Evolutionary conservation across 805 yeast species (phyloP).

Genomic region (Teunomyces cretensis): DNA sequence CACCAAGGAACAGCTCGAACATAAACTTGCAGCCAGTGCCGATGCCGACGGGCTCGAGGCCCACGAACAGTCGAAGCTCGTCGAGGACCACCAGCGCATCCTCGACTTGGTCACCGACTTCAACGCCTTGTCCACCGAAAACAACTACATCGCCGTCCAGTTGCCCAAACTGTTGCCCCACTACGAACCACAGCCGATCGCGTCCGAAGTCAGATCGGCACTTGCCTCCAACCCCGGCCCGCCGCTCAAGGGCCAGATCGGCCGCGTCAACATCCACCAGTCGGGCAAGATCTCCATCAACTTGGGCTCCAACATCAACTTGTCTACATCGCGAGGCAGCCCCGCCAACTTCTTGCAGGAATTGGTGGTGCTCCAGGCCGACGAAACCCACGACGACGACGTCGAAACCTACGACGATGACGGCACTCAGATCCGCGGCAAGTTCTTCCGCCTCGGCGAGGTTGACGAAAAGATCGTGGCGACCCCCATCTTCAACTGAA

Average conservation of each 20-base stretch:
- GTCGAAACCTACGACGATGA: slow-evolving; percentile 26
- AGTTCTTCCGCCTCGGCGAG: slow-evolving; percentile 50
- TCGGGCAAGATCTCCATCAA: slow-evolving; percentile 80
- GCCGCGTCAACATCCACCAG: slow-evolving; percentile 71
- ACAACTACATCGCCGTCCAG: slow-evolving; percentile 43
- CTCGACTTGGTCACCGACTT: slow-evolving; percentile 26
- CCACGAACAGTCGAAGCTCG: slow-evolving; percentile 28
- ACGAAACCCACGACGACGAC: slow-evolving; percentile 17
- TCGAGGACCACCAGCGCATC: slow-evolving; percentile 32
- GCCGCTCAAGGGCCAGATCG: slow-evolving; percentile 56
- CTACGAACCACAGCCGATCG: slow-evolving; percentile 17
- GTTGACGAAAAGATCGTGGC: slow-evolving; percentile 57
- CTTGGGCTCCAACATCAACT: slow-evolving; percentile 64
- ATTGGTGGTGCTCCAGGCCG: slow-evolving; percentile 43
- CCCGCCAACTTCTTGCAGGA: slow-evolving; percentile 72
- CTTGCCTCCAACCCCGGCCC: slow-evolving; percentile 2
- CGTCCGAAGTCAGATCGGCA: slow-evolving; percentile 1
- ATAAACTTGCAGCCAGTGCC: not conserved
- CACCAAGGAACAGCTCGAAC: too few species aligned
- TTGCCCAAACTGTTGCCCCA: slow-evolving; percentile 48
- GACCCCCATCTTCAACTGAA: slow-evolving; percentile 42
- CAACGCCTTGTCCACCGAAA: slow-evolving; percentile 14
- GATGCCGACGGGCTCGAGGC: not conserved
- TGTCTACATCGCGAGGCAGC: slow-evolving; percentile 70
- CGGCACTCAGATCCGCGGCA: slow-evolving; percentile 21